A percentile compares a stretch with the other conserved stretches of the same genome.
Conservation (phyloP, 1,139 yeast genomes). For the Meyerozyma sp. region DNA sequence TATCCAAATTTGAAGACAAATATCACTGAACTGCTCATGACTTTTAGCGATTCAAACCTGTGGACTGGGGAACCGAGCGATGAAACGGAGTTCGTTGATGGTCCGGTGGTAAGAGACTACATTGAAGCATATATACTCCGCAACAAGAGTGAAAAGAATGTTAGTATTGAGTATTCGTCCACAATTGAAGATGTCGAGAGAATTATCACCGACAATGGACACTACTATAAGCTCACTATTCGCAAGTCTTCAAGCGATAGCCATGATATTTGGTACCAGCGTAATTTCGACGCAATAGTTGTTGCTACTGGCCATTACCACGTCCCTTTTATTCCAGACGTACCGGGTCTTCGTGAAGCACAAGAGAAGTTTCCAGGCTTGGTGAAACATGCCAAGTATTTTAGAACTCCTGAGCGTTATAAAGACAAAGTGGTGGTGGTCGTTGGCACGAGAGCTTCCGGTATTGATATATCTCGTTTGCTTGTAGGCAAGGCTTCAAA, state of each 20-base stretch:
- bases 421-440: slow-evolving; percentile 28
- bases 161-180: slow-evolving; percentile 21
- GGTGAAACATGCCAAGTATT: slow-evolving; percentile 40
- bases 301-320: slow-evolving; percentile 48
- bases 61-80: slow-evolving; percentile 5
- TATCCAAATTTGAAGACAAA: slow-evolving; percentile 39
- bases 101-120: slow-evolving; percentile 24
- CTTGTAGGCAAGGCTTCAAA: slow-evolving; percentile 17
- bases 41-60: slow-evolving; percentile 24
- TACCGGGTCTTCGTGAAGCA: slow-evolving; percentile 33
- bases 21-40: slow-evolving; percentile 37
- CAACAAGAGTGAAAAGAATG: slow-evolving; percentile 14
- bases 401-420: slow-evolving; percentile 21
- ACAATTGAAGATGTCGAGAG: slow-evolving; percentile 35
- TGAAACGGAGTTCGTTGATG: slow-evolving; percentile 21
- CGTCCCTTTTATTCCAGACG: slow-evolving; percentile 39
- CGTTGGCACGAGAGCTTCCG: slow-evolving; percentile 42
- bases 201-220: slow-evolving; percentile 6
- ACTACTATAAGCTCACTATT: slow-evolving; percentile 26
- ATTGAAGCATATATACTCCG: slow-evolving; percentile 27
- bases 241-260: slow-evolving; percentile 18
- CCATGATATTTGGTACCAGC: slow-evolving; percentile 11
- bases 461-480: slow-evolving; percentile 33
- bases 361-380: slow-evolving; percentile 20
- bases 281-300: slow-evolving; percentile 19